These are phyloP conservation scores for Alopecurus myosuroides DNA, from an alignment of 176 grass and related monocot genomes.

Conservation along the genomic window DNA sequence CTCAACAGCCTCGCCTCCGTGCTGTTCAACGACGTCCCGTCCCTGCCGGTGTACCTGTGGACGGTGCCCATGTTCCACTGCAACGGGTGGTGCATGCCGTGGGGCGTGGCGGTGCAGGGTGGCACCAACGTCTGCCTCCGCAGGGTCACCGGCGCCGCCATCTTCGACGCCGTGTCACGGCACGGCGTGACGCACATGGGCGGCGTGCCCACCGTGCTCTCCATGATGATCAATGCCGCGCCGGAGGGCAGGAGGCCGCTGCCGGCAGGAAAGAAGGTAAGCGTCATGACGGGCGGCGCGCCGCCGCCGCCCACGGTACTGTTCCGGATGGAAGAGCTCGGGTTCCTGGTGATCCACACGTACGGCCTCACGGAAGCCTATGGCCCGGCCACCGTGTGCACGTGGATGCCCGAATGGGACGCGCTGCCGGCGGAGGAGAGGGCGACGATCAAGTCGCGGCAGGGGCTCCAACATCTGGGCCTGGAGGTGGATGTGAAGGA, in stretches of 20 bases:
- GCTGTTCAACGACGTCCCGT: constrained; percentile 41
- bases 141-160: constrained; percentile 36
- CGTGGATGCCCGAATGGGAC: no score
- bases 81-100: constrained; percentile 73
- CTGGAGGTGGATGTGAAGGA: constrained; percentile 82
- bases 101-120: constrained; percentile 77
- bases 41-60: constrained; percentile 70
- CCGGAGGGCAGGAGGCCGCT: constrained; percentile 18
- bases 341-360: no score
- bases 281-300: no score
- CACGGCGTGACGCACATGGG: constrained; percentile 71
- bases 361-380: no score
- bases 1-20: constrained; percentile 51
- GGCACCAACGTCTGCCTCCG: constrained; percentile 60
- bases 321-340: no score
- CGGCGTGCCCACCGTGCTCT: constrained; percentile 59
- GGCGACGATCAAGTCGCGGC: no score
- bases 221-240: constrained; percentile 63
- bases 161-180: constrained; percentile 41
- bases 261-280: no score
- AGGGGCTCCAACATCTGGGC: no score
- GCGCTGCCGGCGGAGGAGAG: no score
- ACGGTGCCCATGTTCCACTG: constrained; percentile 90
- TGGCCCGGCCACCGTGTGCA: no score
- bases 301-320: no score